Evolutionary conservation across 106 monocot genomes (phyloP), one percentile per base, ranked within the genome.

Genomic region (Platanthera guangdongensis): DNA sequence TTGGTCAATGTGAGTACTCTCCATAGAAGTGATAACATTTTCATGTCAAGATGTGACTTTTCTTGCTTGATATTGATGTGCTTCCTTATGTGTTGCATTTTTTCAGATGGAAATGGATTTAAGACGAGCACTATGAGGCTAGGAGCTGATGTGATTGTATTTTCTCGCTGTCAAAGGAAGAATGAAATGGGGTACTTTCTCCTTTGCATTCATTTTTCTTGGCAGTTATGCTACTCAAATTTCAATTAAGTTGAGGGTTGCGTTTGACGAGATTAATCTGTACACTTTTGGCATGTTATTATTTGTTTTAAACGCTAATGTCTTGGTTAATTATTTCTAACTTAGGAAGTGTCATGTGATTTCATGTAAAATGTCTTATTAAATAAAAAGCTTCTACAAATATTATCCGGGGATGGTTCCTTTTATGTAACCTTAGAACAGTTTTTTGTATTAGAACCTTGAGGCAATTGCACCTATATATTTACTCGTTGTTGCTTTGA

Each of bases 121-220:
- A 94, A 94, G 76, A 94, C 94, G 22, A 91, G 94, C 75, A 94
- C 94, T n/a, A 94, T 94, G 94, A 88, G 94, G 80, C 88, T 94
- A 72, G 94, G 94, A 14, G 94, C 92, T 76, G 89, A 95, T 85
- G 95, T 88, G 18, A 90, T 95, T 63, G 92, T 95, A 4, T 95
- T 95, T 71, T 91, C 95, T 65, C 86, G 95, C 78, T 86, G 84
- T 78, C 76, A 16, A 72, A 87, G 86, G 77, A 87, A 87, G 75
- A 76, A 80, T 73, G 89, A 89, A 59, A 88, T 69, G 74, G 88
- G 92, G 95, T 95, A 51, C 3, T 67, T 72, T 71, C 14, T 50
- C 4, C 47, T 50, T 50, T 72, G 47, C 18, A 72, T 72, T 19
- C 16, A 71, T 48, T 9, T 16, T 11, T 46, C 6, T 6, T 49